Conservation (phyloP, 2,329 filamentous ascomycete genomes). For the Xylaria sp. region DNA sequence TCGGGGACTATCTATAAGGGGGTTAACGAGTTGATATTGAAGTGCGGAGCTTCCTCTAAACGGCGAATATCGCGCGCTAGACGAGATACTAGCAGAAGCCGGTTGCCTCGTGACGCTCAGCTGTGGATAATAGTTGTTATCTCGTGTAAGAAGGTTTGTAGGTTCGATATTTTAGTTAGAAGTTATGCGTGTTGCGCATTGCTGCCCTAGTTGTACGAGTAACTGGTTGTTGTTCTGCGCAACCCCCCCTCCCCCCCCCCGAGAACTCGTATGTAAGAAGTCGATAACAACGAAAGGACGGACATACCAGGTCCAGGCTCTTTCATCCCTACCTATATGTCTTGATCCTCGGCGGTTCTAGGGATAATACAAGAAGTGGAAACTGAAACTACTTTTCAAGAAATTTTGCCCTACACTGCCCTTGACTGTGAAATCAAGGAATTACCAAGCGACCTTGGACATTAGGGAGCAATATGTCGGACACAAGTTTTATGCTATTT, state of each 20-base stretch:
- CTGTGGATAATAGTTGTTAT: slow-evolving; percentile 8
- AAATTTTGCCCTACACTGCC: slow-evolving; percentile 8
- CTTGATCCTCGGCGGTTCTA: neutral
- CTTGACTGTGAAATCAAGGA: neutral
- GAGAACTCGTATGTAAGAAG: neutral
- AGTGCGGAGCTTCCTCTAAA: neutral
- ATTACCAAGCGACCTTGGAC: neutral
- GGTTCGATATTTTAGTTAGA: neutral
- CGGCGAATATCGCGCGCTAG: slow-evolving; percentile 11
- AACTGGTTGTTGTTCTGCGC: neutral
- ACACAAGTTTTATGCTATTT: slow-evolving; percentile 42
- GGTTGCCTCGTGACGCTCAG: slow-evolving; percentile 15
- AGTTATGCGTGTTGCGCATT: slow-evolving; percentile 5
- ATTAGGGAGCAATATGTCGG: slow-evolving; percentile 22
- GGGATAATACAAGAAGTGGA: neutral
- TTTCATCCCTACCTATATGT: neutral
- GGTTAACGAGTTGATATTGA: slow-evolving; percentile 1
- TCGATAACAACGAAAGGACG: neutral
- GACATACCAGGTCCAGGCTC: neutral
- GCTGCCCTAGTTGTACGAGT: neutral
- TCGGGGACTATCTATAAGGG: slow-evolving; percentile 10
- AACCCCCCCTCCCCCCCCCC: no score
- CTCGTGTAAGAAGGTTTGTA: neutral
- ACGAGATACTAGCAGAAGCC: neutral
- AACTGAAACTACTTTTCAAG: neutral